Base-by-base conservation (phyloP, 2,329 filamentous ascomycete species). In the Diaporthe vaccinii region DNA sequence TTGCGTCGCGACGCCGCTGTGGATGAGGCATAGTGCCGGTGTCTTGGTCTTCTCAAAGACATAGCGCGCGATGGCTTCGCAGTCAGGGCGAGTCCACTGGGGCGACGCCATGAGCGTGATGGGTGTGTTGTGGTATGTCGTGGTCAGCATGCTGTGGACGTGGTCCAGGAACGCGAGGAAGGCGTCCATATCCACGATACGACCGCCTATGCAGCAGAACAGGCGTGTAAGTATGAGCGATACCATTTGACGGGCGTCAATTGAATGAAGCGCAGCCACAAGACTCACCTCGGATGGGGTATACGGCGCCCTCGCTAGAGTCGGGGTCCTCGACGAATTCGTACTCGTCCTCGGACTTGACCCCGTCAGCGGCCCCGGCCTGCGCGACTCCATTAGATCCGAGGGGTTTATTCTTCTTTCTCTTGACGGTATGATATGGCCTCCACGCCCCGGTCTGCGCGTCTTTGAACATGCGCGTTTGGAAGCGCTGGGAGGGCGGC, bases 1-100 rank as follows among this genome's bases (percentile, higher is more conserved):
- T 74, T 97, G 93, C 0, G 95, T 94, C 36, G 97, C 96, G 62
- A 97, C 86, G 4, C 95, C 96, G 79, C 95, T 93, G 84, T 98
- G 94, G 86, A 99, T 93, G 77, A 98, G 89, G 79, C 94, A 96
- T 70, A 99, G 93, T 0, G 95, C 95, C 0, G 97, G 97, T 0
- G 95, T 97, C 86, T 96, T 97, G 82, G 98, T 98, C 85, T 97
- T 97, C 85, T 99, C 97, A 81, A 99, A 99, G 78, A 98, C 91
- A 87, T 98, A 99, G 77, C 97, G 95, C 20, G 96, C 94, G 78
- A 99, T 93, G 53, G 90, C 91, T 84, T 98, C 96, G 82, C 93
- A 93, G 83, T 98, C 95, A 77, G 93, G 93, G 12, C 94, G 91
- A 5, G 95, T 95, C 96, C 97, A 99, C 79, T 93, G 93, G 5